Conservation (phyloP, 768 basidiomycete species). For the Boletus coccyginus region DNA sequence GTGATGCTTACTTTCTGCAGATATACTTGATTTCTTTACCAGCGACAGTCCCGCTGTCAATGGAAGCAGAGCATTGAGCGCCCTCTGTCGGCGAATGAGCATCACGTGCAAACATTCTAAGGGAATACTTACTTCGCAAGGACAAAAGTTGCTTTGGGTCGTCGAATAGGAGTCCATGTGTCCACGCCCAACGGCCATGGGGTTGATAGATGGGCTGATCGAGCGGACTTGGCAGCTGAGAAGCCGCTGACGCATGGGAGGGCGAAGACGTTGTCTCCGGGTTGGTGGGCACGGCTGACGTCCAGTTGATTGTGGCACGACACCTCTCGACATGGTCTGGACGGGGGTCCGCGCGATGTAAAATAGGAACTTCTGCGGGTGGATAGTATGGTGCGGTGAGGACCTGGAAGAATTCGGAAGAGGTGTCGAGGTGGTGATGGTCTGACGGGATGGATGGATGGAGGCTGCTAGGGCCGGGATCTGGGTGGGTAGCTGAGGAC, state of each 20-base stretch:
- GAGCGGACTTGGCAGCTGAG: slow-evolving; percentile 3
- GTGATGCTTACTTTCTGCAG: slow-evolving; percentile 34
- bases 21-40: slow-evolving; percentile 32
- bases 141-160: slow-evolving; percentile 26
- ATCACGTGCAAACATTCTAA: background rate
- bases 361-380: background rate
- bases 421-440: slow-evolving; percentile 17
- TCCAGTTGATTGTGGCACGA: slow-evolving; percentile 30
- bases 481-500: slow-evolving; percentile 8
- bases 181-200: slow-evolving; percentile 34
- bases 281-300: background rate
- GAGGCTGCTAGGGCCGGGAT: slow-evolving; percentile 21
- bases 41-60: slow-evolving; percentile 34
- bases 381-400: slow-evolving; percentile 27
- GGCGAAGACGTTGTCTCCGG: background rate
- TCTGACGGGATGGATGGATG: slow-evolving; percentile 10
- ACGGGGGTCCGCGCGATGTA: slow-evolving; percentile 15
- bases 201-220: slow-evolving; percentile 29
- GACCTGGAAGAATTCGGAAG: slow-evolving; percentile 30
- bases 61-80: slow-evolving; percentile 35
- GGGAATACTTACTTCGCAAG: slow-evolving; percentile 21
- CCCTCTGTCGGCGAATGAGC: slow-evolving; percentile 28
- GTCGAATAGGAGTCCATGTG: slow-evolving; percentile 25
- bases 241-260: background rate
- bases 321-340: slow-evolving; percentile 23